phyloP scores from a whole-genome alignment of 345 rosid genomes.

The Linum lewisii region DNA sequence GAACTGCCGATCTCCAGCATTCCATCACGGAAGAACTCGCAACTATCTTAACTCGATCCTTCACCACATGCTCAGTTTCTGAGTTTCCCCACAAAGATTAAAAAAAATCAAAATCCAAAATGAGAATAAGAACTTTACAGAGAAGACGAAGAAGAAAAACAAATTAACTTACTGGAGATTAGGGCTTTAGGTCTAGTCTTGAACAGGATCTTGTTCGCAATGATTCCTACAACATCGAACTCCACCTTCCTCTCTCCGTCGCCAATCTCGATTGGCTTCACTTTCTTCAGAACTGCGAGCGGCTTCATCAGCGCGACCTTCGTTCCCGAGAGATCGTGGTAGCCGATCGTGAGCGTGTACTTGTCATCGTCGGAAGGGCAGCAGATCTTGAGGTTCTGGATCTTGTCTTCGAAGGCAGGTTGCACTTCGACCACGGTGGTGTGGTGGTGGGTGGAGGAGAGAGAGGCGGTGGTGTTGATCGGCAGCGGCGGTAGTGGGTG shows the following conservation, averaged over 20 bases:
- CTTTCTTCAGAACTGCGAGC: slow-evolving; percentile 42
- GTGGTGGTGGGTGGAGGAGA: too few species aligned
- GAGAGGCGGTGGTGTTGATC: too few species aligned
- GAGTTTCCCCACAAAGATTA: too few species aligned
- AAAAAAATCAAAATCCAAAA: background rate
- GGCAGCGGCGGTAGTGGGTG: too few species aligned
- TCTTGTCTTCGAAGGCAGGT: slow-evolving; percentile 39
- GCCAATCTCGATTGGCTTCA: slow-evolving; percentile 24
- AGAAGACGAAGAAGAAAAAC: background rate
- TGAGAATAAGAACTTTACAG: background rate
- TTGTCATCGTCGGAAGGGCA: slow-evolving; percentile 62
- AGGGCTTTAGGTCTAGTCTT: slow-evolving; percentile 79
- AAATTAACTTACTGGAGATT: slow-evolving; percentile 60
- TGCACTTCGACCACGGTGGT: slow-evolving; percentile 56
- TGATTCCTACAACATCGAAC: slow-evolving; percentile 55
- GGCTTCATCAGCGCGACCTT: slow-evolving; percentile 16
- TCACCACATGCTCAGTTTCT: slow-evolving; percentile 30
- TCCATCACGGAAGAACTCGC: too few species aligned
- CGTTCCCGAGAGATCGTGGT: slow-evolving; percentile 59
- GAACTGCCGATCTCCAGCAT: too few species aligned
- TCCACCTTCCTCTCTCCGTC: slow-evolving; percentile 36
- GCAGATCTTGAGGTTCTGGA: slow-evolving; percentile 72
- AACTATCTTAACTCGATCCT: slow-evolving; percentile 13
- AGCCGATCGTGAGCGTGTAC: slow-evolving; percentile 76
- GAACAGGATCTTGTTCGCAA: slow-evolving; percentile 68